Base-by-base conservation (phyloP, 208 protist genomes). In the Trypanosoma lewisi region DNA sequence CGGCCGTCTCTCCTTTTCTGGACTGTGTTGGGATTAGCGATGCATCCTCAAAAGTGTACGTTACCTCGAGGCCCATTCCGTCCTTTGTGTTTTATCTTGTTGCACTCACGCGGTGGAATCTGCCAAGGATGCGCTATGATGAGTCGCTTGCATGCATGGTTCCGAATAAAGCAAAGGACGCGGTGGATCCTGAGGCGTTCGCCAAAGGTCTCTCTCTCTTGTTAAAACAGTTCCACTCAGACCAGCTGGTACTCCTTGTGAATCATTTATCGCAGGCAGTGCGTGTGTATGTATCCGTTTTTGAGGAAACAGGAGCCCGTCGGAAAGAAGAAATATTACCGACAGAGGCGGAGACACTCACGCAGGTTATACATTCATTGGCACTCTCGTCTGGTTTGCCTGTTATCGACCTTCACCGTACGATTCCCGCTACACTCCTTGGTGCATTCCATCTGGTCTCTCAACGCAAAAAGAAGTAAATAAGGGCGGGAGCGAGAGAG, bases 161-260 rank as follows among this genome's bases (percentile, higher is more conserved):
- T 6, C 80, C 80, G 9, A 52, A 75, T 0, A 58, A 76, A 12
- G 70, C 79, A 53, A 72, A 74, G 33, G 85, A 87, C 50, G 27
- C 59, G 12, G 67, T 94, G 4, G 97, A 99, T 68, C 82, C 87
- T 23, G 83, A 79, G 23, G 69, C 90, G 41, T 91, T 98, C 41
- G 75, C 91, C 39, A 77, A 92, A 19, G 96, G 96, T 28, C 63
- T 97, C 8, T 84, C 94, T 5, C 89, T 91, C 2, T 28, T 98
- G 19, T 73, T 99, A 4, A 95, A 93, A 62, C 97, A 98, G 65
- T 97, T 98, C 48, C 96, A 98, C 48, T 80, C 83, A 5, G 67
- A 84, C 33, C 73, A 94, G 36, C 87, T 72, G 0, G 65, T 90
- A 39, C 65, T 86, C 23, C 87, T 98, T 31, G 39, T 98, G 30